Conservation (phyloP, 441 rosid species). For the Gossypium gossypioides region DNA sequence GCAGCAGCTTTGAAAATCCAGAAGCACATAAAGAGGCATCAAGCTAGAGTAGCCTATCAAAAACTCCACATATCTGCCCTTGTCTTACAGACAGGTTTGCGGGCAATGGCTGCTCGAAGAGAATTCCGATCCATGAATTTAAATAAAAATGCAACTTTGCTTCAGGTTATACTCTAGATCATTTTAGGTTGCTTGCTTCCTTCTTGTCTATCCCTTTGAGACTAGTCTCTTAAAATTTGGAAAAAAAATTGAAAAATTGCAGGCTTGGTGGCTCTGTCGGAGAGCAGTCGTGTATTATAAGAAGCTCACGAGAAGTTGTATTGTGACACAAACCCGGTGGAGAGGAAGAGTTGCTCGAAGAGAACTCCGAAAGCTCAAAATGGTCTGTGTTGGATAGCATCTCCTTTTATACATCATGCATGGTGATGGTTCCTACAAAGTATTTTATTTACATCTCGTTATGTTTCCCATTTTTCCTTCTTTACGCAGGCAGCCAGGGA, state of each 20-base stretch:
- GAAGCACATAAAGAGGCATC: conserved; percentile 54
- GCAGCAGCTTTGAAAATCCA: conserved; percentile 81
- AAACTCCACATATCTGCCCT: conserved; percentile 56
- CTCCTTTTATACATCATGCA: neutral
- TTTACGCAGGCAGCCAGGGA: conserved; percentile 78
- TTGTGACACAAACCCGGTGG: conserved; percentile 77
- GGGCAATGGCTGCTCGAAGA: conserved; percentile 74
- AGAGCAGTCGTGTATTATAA: conserved; percentile 50
- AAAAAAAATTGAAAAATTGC: conserved; percentile 10
- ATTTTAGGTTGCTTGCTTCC: neutral
- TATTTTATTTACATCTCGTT: conserved; percentile 4
- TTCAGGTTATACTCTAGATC: conserved; percentile 49
- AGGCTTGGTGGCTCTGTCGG: conserved; percentile 79
- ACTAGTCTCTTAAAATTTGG: neutral
- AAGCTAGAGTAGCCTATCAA: conserved; percentile 51
- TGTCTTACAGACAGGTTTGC: conserved; percentile 58
- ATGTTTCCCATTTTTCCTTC: neutral
- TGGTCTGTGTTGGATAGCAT: conserved; percentile 41
- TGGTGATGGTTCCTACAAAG: neutral
- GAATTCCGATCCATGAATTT: conserved; percentile 63
- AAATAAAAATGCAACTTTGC: conserved; percentile 62
- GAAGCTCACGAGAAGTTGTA: conserved; percentile 65
- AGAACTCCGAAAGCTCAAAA: conserved; percentile 87
- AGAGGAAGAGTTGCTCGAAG: conserved; percentile 70
- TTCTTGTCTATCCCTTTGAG: neutral